Evolutionary conservation across 2,329 filamentous ascomycete genomes (phyloP).

Genomic region (Cladosporium colombiae): DNA sequence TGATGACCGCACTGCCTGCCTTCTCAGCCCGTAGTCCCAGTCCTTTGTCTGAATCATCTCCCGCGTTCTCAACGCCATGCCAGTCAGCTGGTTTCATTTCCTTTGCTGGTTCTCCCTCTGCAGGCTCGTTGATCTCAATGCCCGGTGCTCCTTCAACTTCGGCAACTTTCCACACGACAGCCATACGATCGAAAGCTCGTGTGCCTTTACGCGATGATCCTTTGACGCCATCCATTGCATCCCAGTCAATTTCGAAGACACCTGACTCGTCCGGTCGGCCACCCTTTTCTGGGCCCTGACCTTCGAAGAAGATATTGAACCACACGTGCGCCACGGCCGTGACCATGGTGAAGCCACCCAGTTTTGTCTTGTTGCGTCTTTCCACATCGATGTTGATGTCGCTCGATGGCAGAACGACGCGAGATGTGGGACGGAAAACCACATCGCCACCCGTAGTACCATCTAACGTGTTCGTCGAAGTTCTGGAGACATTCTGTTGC

Average conservation of each 20-base stretch:
- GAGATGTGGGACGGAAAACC: conserved; percentile 71
- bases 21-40: conserved; percentile 68
- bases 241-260: conserved; percentile 71
- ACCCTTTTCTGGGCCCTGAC: conserved; percentile 67
- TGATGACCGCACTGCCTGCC: conserved; percentile 66
- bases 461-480: conserved; percentile 13
- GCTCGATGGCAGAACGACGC: conserved; percentile 72
- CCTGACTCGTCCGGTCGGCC: conserved; percentile 69
- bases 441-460: conserved; percentile 63
- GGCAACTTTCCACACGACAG: conserved; percentile 75
- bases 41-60: conserved; percentile 54
- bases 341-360: conserved; percentile 80
- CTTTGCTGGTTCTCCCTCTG: conserved; percentile 65
- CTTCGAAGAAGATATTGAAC: conserved; percentile 96
- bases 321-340: conserved; percentile 92
- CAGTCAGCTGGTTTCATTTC: conserved; percentile 74
- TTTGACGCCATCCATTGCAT: conserved; percentile 90
- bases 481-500: conserved; percentile 5
- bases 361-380: conserved; percentile 75
- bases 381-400: conserved; percentile 92
- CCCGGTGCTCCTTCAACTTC: conserved; percentile 27
- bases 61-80: conserved; percentile 58
- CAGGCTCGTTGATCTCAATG: conserved; percentile 61
- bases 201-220: conserved; percentile 81
- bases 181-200: conserved; percentile 75